Evolutionary conservation across 225 moss, liverwort and hornwort species (phyloP), one percentile per base, ranked within the genome.

Genomic region (Physcomitrellopsis africana): DNA sequence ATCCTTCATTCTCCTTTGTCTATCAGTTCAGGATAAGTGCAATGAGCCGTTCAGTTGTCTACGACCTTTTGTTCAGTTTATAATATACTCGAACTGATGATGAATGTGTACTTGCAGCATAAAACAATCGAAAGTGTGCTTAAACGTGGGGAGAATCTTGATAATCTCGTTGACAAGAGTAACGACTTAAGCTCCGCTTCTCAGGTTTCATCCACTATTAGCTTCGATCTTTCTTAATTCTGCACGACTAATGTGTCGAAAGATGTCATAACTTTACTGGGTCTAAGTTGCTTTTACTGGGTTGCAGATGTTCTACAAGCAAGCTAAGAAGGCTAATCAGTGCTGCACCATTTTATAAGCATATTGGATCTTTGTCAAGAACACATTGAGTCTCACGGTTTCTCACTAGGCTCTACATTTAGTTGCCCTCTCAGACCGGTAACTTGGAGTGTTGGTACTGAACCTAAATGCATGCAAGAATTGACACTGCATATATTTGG

Each of bases 291-390:
- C 65, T 37, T 3, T 62, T 54, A 14, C n/a, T 70, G 51, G 11
- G 29, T 66, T 74, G 72, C 83, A 90, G 90, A 78, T 87, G 80
- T 90, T 90, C 70, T 90, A 90, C 85, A 90, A 90, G 79, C 90
- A 90, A 85, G 90, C 90, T 27, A 90, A 87, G 81, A 90, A 90
- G 69, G 85, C 90, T 17, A 90, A 90, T 46, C 90, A 90, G 60
- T 90, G 90, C 79, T 90, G 90, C 85, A 90, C 83, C 64, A 90
- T 90, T 74, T 85, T 90, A 69, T 90, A 79, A 77, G 68, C 51
- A 64, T 60, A 47, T 63, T 68, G 74, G 32, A 4, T 0, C 7
- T 72, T 59, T 60, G 65, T 60, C 13, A 59, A 76, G 81, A 54
- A 67, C 45, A 37, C 32, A 37, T 37, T 37, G 5, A 37, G 7